These are phyloP conservation scores for Hydnum rufescens DNA, from an alignment of 768 basidiomycete species.

Conservation along the genomic window DNA sequence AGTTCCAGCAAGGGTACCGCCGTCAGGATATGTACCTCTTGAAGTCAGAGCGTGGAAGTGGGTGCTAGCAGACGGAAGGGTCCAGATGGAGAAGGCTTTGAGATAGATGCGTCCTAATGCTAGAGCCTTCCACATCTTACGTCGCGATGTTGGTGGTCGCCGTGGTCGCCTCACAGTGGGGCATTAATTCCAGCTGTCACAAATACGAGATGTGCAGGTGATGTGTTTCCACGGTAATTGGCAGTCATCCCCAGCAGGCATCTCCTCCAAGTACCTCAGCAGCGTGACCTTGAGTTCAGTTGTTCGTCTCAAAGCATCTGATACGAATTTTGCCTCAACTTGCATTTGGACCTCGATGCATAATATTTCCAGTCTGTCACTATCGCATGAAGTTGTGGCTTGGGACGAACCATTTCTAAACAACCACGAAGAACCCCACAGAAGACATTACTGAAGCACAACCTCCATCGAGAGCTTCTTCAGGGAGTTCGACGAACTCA, in stretches of 20 bases:
- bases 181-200: too few species aligned
- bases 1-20: too few species aligned
- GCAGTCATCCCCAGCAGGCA: constrained; percentile 82
- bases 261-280: constrained; percentile 83
- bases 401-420: constrained; percentile 75
- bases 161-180: too few species aligned
- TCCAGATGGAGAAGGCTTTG: too few species aligned
- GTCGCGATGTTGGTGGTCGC: too few species aligned
- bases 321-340: constrained; percentile 72
- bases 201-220: too few species aligned
- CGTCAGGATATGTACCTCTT: too few species aligned
- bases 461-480: constrained; percentile 74
- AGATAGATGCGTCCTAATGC: too few species aligned
- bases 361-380: constrained; percentile 7
- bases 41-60: too few species aligned
- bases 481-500: constrained; percentile 93
- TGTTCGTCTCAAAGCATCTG: constrained; percentile 72
- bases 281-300: constrained; percentile 87
- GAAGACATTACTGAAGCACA: constrained; percentile 94
- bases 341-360: constrained; percentile 75
- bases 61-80: too few species aligned
- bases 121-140: too few species aligned
- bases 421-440: constrained; percentile 88
- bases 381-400: neutral
- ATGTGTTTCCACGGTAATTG: too few species aligned